Percentiles rank a stretch among this genome's conserved stretches.
Evolutionary conservation across 768 basidiomycete genomes (phyloP).

Genomic region (Lenzites betulinus): DNA sequence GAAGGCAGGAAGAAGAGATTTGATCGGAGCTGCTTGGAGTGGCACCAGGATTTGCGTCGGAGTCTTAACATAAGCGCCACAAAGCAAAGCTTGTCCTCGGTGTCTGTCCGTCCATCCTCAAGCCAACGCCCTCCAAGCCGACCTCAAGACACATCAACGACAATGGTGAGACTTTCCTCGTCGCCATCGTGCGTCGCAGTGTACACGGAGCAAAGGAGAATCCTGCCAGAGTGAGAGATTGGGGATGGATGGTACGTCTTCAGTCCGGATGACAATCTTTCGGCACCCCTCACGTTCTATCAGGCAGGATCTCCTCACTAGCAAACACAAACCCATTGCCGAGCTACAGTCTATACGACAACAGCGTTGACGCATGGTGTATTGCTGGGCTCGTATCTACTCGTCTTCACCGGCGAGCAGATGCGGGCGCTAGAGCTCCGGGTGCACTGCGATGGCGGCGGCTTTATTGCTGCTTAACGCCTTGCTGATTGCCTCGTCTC

Average conservation of each 20-base stretch:
- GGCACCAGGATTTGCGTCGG: neutral
- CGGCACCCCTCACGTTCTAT: neutral
- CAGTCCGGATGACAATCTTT: slow-evolving; percentile 13
- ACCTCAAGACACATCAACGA: slow-evolving; percentile 23
- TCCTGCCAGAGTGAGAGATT: slow-evolving; percentile 15
- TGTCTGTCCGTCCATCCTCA: slow-evolving; percentile 8
- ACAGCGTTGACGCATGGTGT: slow-evolving; percentile 41
- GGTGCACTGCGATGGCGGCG: slow-evolving; percentile 39
- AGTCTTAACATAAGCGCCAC: neutral
- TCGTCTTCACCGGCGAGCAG: slow-evolving; percentile 22
- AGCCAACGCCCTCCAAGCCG: slow-evolving; percentile 11
- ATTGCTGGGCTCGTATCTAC: slow-evolving; percentile 43
- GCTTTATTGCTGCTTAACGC: slow-evolving; percentile 26
- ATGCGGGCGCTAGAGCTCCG: slow-evolving; percentile 55
- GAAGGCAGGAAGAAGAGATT: neutral
- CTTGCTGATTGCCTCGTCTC: slow-evolving; percentile 61
- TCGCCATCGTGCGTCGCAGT: slow-evolving; percentile 5
- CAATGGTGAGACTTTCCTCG: slow-evolving; percentile 24
- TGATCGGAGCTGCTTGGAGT: neutral
- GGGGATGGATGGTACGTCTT: slow-evolving; percentile 34
- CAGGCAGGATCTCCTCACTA: slow-evolving; percentile 19
- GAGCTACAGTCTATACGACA: slow-evolving; percentile 36
- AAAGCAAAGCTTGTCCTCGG: slow-evolving; percentile 4
- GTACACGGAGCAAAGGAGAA: slow-evolving; percentile 21
- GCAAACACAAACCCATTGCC: slow-evolving; percentile 25